Evolutionary conservation across 331 rosid species (phyloP).

Genomic region (Quercus lobata): DNA sequence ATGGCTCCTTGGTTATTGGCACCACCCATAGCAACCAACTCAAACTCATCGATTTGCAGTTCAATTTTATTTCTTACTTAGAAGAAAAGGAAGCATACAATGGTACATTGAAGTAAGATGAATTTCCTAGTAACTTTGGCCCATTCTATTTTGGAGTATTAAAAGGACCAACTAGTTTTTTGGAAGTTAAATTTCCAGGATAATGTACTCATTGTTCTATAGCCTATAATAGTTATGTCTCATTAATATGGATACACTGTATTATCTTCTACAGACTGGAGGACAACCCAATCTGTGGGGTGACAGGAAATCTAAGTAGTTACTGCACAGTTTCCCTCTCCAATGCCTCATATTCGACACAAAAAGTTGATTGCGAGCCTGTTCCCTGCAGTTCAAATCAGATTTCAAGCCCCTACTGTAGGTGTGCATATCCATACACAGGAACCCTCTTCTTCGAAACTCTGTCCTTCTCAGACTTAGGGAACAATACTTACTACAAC

Average conservation of each 20-base stretch:
- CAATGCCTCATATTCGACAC: slow-evolving; percentile 20
- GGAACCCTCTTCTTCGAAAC: slow-evolving; percentile 56
- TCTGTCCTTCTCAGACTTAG: slow-evolving; percentile 37
- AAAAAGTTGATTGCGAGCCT: slow-evolving; percentile 27
- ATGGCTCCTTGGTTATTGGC: slow-evolving; percentile 34
- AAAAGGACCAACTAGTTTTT: background rate
- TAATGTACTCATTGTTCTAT: background rate
- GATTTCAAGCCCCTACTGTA: slow-evolving; percentile 60
- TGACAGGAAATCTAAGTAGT: background rate
- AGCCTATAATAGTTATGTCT: background rate
- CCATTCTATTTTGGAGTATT: background rate
- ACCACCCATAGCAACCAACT: slow-evolving; percentile 13
- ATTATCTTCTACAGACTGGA: slow-evolving; percentile 44
- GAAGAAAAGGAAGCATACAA: slow-evolving; percentile 4
- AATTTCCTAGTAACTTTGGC: background rate
- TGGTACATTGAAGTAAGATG: slow-evolving; percentile 40
- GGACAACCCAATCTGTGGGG: slow-evolving; percentile 48
- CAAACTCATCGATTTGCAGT: slow-evolving; percentile 46
- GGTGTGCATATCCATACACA: slow-evolving; percentile 59
- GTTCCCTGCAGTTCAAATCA: slow-evolving; percentile 33
- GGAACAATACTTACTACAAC: slow-evolving; percentile 19
- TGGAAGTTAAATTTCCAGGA: background rate
- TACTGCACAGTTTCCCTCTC: slow-evolving; percentile 31
- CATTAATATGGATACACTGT: background rate
- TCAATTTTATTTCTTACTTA: slow-evolving; percentile 29